Evolutionary conservation across 768 basidiomycete genomes (phyloP).

Genomic region (Punctularia strigosozonata): DNA sequence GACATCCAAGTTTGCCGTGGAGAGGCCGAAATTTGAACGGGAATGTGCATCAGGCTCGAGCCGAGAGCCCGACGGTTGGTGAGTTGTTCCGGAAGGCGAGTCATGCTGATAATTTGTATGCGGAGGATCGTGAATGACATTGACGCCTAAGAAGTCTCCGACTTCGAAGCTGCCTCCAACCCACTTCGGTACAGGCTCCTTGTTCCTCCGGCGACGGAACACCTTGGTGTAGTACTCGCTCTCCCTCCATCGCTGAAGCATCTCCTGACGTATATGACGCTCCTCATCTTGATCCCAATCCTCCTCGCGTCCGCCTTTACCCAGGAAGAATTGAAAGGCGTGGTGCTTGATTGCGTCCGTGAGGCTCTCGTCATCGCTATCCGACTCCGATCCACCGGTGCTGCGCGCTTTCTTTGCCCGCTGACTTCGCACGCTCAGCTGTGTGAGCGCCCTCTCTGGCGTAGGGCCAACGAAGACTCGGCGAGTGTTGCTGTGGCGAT

Average conservation of each 20-base stretch:
- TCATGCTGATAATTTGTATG: too few relatives aligned
- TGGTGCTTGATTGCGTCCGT: conserved; percentile 42
- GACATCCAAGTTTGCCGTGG: too few relatives aligned
- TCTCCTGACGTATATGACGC: conserved; percentile 37
- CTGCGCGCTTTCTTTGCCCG: conserved; percentile 14
- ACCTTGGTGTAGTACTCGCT: conserved; percentile 54
- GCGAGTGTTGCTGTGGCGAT: conserved; percentile 26
- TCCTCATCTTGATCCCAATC: conserved; percentile 56
- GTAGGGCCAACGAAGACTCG: conserved; percentile 70
- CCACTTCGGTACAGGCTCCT: conserved; percentile 32
- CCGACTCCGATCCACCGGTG: conserved; percentile 6
- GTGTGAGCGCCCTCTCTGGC: conserved; percentile 46
- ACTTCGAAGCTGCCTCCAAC: conserved; percentile 69
- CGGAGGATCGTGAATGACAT: conserved; percentile 41
- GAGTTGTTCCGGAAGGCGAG: conserved; percentile 1
- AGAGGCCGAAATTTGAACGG: too few relatives aligned
- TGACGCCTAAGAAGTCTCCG: conserved; percentile 63
- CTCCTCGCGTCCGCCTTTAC: conserved; percentile 49
- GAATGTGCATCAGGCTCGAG: too few relatives aligned
- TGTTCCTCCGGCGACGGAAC: conserved; percentile 21
- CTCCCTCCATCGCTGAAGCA: conserved; percentile 49
- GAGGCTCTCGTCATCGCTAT: conserved; percentile 27
- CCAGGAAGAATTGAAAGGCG: conserved; percentile 53
- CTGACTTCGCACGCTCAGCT: conserved; percentile 19
- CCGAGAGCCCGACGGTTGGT: not conserved